Evolutionary conservation across 192 early-diverging fungal species (phyloP).

Genomic region (Podochytrium sp.): DNA sequence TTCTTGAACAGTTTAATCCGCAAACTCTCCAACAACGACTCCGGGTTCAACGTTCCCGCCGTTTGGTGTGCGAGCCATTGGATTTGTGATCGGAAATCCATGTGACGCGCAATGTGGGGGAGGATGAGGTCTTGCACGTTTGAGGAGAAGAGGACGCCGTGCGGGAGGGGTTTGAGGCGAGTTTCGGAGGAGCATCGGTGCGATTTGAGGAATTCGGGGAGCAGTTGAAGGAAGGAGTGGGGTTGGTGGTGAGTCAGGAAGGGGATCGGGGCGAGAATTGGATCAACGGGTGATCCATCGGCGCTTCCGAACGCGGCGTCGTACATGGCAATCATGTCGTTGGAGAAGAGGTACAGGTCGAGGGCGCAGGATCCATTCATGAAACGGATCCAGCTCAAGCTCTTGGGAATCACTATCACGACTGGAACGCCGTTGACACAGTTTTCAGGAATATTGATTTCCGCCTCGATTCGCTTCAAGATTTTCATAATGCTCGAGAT

Average conservation of each 20-base stretch:
- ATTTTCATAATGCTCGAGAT: constrained; percentile 6
- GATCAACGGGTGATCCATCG: neutral
- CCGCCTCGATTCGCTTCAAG: neutral
- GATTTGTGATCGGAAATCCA: neutral
- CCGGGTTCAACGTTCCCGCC: neutral
- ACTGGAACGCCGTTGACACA: neutral
- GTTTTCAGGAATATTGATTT: neutral
- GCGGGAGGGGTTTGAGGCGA: neutral
- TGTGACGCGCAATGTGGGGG: neutral
- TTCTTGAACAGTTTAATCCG: too few species aligned
- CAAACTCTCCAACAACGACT: too few species aligned
- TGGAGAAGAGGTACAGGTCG: constrained; percentile 22
- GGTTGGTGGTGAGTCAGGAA: neutral
- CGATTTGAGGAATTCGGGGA: neutral
- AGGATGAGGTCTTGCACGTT: neutral
- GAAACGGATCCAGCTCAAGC: constrained; percentile 15
- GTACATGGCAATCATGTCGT: constrained; percentile 3
- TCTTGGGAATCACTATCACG: constrained; percentile 1
- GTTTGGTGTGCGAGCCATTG: constrained; percentile 1
- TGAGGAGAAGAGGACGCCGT: constrained; percentile 2
- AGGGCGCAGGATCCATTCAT: neutral
- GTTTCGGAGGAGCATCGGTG: neutral
- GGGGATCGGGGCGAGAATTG: neutral
- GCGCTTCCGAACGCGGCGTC: constrained; percentile 9
- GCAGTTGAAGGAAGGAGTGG: neutral